Conservation (phyloP, 192 early-diverging fungal species). For the Neocallimastix lanati region DNA sequence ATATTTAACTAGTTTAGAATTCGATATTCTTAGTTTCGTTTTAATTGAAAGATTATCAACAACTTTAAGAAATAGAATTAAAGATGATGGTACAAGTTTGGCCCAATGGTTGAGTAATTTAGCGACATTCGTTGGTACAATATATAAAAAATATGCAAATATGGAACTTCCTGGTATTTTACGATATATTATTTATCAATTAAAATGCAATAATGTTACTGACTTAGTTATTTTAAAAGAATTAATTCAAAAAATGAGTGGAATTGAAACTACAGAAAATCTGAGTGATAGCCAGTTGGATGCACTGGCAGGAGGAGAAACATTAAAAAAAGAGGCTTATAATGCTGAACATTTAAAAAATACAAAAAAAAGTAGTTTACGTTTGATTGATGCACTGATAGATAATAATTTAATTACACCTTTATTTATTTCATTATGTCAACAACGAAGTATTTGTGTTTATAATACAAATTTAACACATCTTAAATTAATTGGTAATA, state of each 20-base stretch:
- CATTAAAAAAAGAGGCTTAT: constrained; percentile 32
- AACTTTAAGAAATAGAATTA: constrained; percentile 27
- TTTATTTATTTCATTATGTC: constrained; percentile 40
- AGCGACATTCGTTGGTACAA: constrained; percentile 38
- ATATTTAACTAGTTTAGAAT: constrained; percentile 51
- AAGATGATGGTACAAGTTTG: constrained; percentile 38
- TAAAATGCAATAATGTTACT: constrained; percentile 26
- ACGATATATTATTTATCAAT: constrained; percentile 41
- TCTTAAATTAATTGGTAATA: constrained; percentile 33
- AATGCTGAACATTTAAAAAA: constrained; percentile 23
- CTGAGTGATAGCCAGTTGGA: constrained; percentile 38
- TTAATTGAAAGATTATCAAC: constrained; percentile 49
- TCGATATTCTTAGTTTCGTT: constrained; percentile 51
- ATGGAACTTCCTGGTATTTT: constrained; percentile 48
- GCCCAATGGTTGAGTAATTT: constrained; percentile 45
- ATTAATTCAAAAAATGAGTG: constrained; percentile 49
- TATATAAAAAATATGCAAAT: constrained; percentile 36
- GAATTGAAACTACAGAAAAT: constrained; percentile 37
- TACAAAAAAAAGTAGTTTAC: constrained; percentile 19
- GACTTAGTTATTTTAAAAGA: constrained; percentile 54
- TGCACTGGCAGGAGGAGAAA: constrained; percentile 40
- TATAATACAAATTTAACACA: constrained; percentile 21
- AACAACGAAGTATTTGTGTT: constrained; percentile 27
- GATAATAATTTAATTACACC: constrained; percentile 27
- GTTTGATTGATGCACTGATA: constrained; percentile 35